Evolutionary conservation across 345 rosid species (phyloP), one percentile per base, ranked within the genome.

Genomic region (Alliaria petiolata): DNA sequence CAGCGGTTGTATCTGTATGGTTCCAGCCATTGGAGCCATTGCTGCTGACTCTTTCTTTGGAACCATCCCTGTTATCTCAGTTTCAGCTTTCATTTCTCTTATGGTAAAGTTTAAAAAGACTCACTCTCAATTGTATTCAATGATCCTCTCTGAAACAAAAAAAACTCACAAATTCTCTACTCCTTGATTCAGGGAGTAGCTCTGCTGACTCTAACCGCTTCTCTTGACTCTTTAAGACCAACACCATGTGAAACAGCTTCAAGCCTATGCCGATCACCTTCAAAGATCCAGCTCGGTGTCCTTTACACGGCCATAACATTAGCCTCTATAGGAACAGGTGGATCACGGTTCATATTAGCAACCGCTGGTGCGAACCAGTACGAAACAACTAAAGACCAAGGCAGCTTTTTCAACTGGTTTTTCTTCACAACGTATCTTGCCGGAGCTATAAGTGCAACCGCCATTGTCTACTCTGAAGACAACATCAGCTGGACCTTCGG

Each of bases 321-420:
- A 31, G 74, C 78, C 1, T 39, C 76, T 1, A 56, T 76, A 3
- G 88, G 85, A 4, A 1, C 70, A 42, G 76, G 33, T 34, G 86
- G 89, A 16, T 16, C 79, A 14, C 45, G 85, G 17, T 76, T 77
- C 34, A 84, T 82, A 0, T 9, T 70, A 0, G 77, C 83, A 4
- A 75, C 87, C 0, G 67, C 83, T 42, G 85, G 83, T 14, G 86
- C 89, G 6, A 77, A 81, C 62, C 90, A 82, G 17, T 81, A 76
- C 22, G 66, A 78, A 3, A 62, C 68, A 22, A 52, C 59, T 1
- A 63, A 77, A 33, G 83, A 81, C 45, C 81, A 72, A 76, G 76
- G 44, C 2, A 53, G 44, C 20, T 87, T 76, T 78, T 87, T 87
- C 82, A 82, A 83, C 60, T 87, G 90, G 88, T 85, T 56, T 49